Evolutionary conservation across 192 early-diverging fungal species (phyloP).

Genomic region (Podila epigama): DNA sequence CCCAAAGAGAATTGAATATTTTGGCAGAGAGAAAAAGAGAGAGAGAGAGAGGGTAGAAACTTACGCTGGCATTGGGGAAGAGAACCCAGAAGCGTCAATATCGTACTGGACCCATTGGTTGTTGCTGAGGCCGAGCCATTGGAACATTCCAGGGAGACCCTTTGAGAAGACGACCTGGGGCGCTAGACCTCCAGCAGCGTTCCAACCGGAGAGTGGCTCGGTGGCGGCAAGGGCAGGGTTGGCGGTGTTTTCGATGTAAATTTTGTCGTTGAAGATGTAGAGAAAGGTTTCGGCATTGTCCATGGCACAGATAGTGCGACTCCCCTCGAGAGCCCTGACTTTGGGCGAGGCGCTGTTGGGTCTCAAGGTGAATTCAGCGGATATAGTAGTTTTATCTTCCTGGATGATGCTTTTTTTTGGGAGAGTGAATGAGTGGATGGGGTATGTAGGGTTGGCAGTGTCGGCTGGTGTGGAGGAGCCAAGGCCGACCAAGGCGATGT

Average conservation of each 20-base stretch:
- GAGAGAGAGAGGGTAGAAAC: not conserved
- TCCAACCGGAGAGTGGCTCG: slow-evolving; percentile 14
- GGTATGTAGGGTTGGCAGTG: slow-evolving; percentile 8
- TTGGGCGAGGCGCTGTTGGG: not conserved
- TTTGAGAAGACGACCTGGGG: slow-evolving; percentile 21
- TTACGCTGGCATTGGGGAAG: slow-evolving; percentile 16
- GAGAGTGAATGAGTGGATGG: slow-evolving; percentile 28
- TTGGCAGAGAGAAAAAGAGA: not conserved
- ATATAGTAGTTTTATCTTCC: too few relatives aligned
- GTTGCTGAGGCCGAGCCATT: slow-evolving; percentile 27
- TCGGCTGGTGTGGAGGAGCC: not conserved
- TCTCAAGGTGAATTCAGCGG: not conserved
- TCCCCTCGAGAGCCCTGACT: slow-evolving; percentile 3
- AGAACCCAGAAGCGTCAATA: slow-evolving; percentile 17
- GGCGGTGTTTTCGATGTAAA: slow-evolving; percentile 23
- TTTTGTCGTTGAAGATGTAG: slow-evolving; percentile 38
- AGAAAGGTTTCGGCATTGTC: slow-evolving; percentile 21
- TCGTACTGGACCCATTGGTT: slow-evolving; percentile 18
- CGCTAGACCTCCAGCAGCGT: not conserved
- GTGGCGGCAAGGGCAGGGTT: slow-evolving; percentile 7
- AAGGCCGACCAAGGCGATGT: slow-evolving; percentile 29
- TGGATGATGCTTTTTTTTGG: not conserved
- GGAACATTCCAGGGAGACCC: slow-evolving; percentile 12
- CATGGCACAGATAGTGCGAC: slow-evolving; percentile 29
- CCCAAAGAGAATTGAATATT: not conserved